These are phyloP conservation scores for Termitomyces eurrhizus DNA, from an alignment of 768 basidiomycete species.

Conservation along the genomic window DNA sequence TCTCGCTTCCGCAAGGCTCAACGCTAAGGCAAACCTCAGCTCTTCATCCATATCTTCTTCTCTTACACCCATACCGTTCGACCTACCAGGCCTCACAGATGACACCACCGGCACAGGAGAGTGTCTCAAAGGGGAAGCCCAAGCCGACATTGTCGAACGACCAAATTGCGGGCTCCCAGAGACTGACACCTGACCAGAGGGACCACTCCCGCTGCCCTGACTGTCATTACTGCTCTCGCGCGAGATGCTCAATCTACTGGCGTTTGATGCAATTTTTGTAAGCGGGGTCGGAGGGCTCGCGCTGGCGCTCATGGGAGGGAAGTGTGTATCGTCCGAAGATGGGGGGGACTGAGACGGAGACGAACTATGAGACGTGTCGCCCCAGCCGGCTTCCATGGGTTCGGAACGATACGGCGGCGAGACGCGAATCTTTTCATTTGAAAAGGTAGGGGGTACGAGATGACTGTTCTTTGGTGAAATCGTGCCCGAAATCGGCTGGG, in stretches of 20 bases:
- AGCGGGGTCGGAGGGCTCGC: conserved; percentile 20
- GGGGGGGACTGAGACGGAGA: conserved; percentile 22
- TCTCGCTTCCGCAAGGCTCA: conserved; percentile 68
- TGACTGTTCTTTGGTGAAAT: conserved; percentile 17
- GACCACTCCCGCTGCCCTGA: not conserved
- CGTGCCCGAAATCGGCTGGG: conserved; percentile 19
- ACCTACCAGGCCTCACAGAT: conserved; percentile 12
- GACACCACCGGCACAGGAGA: conserved; percentile 5
- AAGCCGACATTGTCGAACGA: conserved; percentile 18
- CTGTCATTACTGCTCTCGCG: conserved; percentile 9
- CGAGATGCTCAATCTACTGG: conserved; percentile 18
- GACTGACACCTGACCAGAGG: not conserved
- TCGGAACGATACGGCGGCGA: conserved; percentile 48
- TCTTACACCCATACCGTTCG: conserved; percentile 4
- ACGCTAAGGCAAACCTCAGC: conserved; percentile 57
- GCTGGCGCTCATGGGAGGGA: conserved; percentile 23
- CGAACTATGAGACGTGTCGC: conserved; percentile 23
- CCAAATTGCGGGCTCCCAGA: conserved; percentile 13
- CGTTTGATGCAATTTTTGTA: not conserved
- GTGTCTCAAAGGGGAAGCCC: conserved; percentile 30
- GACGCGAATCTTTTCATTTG: conserved; percentile 53
- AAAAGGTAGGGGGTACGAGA: conserved; percentile 26
- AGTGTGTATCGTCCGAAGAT: conserved; percentile 23
- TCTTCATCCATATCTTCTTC: conserved; percentile 57
- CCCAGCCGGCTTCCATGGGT: conserved; percentile 46